A percentile compares a stretch with the other conserved stretches of the same genome.
phyloP scores from a whole-genome alignment of 1,284 basidiomycete species.

The Trametes pubescens region DNA sequence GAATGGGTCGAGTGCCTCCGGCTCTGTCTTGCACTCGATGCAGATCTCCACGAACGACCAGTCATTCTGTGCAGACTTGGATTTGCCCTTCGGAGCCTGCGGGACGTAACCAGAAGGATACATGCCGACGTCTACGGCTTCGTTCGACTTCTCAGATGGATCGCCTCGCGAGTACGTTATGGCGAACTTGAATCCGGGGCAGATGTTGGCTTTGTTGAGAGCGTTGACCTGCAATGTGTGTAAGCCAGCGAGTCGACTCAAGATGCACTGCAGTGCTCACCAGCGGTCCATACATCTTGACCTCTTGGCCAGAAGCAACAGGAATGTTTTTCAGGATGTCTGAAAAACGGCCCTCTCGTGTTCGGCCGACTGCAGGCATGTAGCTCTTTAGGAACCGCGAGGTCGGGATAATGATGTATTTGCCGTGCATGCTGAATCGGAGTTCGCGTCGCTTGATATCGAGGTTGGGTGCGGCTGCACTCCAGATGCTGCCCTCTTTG shows the following conservation, averaged over 20 bases:
- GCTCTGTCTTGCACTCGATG: not conserved
- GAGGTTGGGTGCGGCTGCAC: not conserved
- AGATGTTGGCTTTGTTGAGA: slow-evolving; percentile 14
- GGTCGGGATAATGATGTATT: not conserved
- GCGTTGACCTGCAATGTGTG: slow-evolving; percentile 4
- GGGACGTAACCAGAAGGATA: slow-evolving; percentile 3
- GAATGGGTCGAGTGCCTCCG: not conserved
- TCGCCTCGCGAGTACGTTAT: slow-evolving; percentile 1
- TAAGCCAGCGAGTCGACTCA: not conserved
- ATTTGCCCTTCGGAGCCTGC: not conserved
- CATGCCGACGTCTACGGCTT: slow-evolving; percentile 13
- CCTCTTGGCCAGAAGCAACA: not conserved
- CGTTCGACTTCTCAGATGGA: slow-evolving; percentile 6
- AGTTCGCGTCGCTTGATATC: slow-evolving; percentile 1
- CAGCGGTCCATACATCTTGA: not conserved
- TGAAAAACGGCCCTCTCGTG: not conserved
- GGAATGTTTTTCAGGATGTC: not conserved
- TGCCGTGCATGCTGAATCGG: slow-evolving; percentile 6
- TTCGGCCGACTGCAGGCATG: not conserved
- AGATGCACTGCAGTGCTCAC: not conserved
- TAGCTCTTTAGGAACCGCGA: not conserved
- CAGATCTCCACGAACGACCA: slow-evolving; percentile 9
- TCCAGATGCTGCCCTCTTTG: not conserved
- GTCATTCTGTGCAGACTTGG: not conserved
- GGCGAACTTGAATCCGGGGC: slow-evolving; percentile 8